Evolutionary conservation across 441 rosid genomes (phyloP), one percentile per base, ranked within the genome.

Genomic region (Gossypium lobatum): DNA sequence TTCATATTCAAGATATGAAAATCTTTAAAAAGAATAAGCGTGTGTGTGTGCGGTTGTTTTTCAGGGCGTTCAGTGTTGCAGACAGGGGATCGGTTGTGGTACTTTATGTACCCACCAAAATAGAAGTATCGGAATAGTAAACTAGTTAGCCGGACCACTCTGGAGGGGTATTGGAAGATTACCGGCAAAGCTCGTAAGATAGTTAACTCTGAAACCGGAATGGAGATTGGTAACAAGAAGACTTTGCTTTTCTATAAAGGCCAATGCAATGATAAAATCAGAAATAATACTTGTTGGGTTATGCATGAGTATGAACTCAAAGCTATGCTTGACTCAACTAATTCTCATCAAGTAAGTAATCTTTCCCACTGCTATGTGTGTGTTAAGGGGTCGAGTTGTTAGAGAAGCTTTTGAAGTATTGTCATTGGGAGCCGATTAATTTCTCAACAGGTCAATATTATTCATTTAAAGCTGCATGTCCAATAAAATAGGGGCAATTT

Each of bases 241-340:
- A 48, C 71, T 25, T 48, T 67, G 71, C 59, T 50, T 67, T 67
- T 67, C 45, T 50, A 50, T 23, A 23, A 48, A 66, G 71, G 71
- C 39, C 71, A 48, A 14, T 66, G 17, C 25, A 48, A 21, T 25
- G 34, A n/a, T n/a, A 67, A 48, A 3, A 50, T n/a, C 9, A 67
- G 26, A 25, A 50, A 25, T n/a, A 68, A 26, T 21, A 68, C 72
- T 50, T 26, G 10, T 9, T 68, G 72, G 72, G 72, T 68, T 16
- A 68, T 68, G 60, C 60, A 68, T 26, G 72, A 68, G 60, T 68
- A 68, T 11, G 60, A 50, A 68, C 60, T 68, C 45, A 68, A 25
- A 4, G 37, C 7, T 23, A 11, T 5, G 5, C 45, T 11, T n/a
- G 8, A 28, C 3, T 1, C 59, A n/a, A n/a, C 45, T n/a, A 23